These are phyloP conservation scores for Colletotrichum scovillei DNA, from an alignment of 2,329 filamentous ascomycete genomes.

Conservation along the genomic window DNA sequence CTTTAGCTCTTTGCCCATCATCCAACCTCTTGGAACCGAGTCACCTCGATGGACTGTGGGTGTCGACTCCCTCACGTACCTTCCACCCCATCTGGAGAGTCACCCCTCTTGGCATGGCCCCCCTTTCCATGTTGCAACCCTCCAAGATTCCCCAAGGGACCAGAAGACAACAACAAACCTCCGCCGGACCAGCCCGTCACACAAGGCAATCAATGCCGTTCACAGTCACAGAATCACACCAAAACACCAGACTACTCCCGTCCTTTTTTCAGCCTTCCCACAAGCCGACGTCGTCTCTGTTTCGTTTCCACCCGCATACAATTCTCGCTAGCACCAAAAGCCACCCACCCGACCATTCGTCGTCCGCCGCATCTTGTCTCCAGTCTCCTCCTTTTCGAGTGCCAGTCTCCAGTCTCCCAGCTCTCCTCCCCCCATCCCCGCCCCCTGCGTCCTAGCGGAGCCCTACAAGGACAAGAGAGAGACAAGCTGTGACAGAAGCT, in stretches of 20 bases:
- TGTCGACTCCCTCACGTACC: background rate
- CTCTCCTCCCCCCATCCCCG: slow-evolving; percentile 3
- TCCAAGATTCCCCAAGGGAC: background rate
- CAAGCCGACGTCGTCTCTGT: slow-evolving; percentile 27
- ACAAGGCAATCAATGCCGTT: slow-evolving; percentile 15
- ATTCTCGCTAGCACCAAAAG: slow-evolving; percentile 7
- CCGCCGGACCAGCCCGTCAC: slow-evolving; percentile 22
- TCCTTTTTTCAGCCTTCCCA: slow-evolving; percentile 3
- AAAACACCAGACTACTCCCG: background rate
- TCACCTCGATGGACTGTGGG: background rate
- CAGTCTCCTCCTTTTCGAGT: slow-evolving; percentile 3
- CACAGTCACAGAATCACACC: slow-evolving; percentile 9
- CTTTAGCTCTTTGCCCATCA: background rate
- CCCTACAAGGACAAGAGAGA: slow-evolving; percentile 30
- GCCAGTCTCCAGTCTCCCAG: slow-evolving; percentile 1
- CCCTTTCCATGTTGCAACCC: background rate
- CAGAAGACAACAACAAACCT: background rate
- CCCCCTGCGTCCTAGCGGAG: slow-evolving; percentile 29
- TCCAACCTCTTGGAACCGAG: slow-evolving; percentile 22
- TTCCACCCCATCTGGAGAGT: slow-evolving; percentile 15
- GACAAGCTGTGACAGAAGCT: slow-evolving; percentile 28
- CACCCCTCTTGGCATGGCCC: slow-evolving; percentile 16
- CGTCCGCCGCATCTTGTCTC: slow-evolving; percentile 4
- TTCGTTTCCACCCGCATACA: slow-evolving; percentile 25
- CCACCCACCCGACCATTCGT: background rate